Evolutionary conservation across 805 yeast species (phyloP).

Genomic region (Helenozyma baotianmanensis): DNA sequence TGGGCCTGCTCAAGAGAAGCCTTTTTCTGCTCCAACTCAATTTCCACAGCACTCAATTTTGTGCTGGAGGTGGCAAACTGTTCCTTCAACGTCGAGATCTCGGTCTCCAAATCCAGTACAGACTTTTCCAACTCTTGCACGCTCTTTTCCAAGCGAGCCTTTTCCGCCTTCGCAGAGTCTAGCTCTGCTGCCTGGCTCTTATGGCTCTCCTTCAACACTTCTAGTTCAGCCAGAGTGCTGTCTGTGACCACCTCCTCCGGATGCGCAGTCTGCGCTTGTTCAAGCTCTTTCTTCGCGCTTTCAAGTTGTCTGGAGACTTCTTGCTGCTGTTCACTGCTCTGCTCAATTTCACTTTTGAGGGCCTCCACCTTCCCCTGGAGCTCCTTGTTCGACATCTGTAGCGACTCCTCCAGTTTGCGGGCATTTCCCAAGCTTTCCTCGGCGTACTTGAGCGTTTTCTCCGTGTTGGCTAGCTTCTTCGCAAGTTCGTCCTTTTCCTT

Average conservation of each 20-base stretch:
- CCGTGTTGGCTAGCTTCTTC: conserved; percentile 9
- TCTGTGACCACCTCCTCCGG: conserved; percentile 2
- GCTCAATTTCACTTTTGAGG: too few species aligned
- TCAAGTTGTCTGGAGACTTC: too few species aligned
- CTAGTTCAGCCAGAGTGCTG: background rate
- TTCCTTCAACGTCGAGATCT: too few species aligned
- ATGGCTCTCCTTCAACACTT: background rate
- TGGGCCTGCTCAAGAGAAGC: too few species aligned
- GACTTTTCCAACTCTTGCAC: too few species aligned
- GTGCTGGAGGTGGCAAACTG: too few species aligned
- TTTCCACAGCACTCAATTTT: too few species aligned
- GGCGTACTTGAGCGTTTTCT: conserved; percentile 12
- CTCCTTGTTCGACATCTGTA: conserved; percentile 5
- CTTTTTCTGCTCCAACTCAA: too few species aligned
- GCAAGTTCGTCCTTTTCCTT: conserved; percentile 9
- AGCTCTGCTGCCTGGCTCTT: too few species aligned
- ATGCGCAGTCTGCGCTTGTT: background rate
- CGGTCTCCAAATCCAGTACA: too few species aligned
- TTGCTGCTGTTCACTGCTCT: too few species aligned
- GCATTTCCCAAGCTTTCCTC: conserved; percentile 11
- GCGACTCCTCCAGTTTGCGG: conserved; percentile 3
- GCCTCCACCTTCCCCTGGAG: conserved; percentile 21
- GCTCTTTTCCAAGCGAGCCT: background rate
- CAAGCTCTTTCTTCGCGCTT: conserved; percentile 10
- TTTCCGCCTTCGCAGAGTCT: background rate